Evolutionary conservation across 176 grass and related monocot species (phyloP).

Genomic region (Pontederia paniculata): DNA sequence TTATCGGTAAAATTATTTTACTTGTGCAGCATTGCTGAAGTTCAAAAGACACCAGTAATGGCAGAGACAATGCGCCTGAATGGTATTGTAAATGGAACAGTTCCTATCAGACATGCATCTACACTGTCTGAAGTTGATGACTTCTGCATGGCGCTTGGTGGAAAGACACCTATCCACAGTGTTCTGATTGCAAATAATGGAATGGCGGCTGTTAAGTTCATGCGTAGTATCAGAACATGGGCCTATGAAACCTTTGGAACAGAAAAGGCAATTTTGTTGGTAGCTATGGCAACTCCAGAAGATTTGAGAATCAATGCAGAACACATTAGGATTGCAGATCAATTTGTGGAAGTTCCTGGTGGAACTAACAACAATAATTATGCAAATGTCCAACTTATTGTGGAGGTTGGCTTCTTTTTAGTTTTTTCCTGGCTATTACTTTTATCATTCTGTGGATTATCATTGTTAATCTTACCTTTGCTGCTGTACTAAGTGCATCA

Average conservation of each 20-base stretch:
- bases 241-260: constrained; percentile 78
- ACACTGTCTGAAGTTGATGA: constrained; percentile 49
- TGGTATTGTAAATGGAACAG: constrained; percentile 26
- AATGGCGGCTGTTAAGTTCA: constrained; percentile 96
- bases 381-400: constrained; percentile 94
- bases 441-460: not conserved
- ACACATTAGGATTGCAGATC: constrained; percentile 93
- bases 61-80: constrained; percentile 32
- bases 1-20: no score
- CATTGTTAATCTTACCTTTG: no score
- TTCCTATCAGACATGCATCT: constrained; percentile 30
- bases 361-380: constrained; percentile 98
- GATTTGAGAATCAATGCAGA: constrained; percentile 97
- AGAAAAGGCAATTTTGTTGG: constrained; percentile 88
- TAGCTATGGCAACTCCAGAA: constrained; percentile 94
- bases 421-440: not conserved
- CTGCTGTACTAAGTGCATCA: no score
- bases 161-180: constrained; percentile 67
- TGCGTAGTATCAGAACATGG: constrained; percentile 80
- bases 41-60: constrained; percentile 24
- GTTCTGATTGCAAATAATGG: constrained; percentile 96
- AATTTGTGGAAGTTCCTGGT: constrained; percentile 91
- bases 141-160: constrained; percentile 69
- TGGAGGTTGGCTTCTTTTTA: constrained; percentile 59
- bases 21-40: constrained; percentile 31